phyloP scores from a whole-genome alignment of 306 rosid genomes.

The Inga leiocalycina region DNA sequence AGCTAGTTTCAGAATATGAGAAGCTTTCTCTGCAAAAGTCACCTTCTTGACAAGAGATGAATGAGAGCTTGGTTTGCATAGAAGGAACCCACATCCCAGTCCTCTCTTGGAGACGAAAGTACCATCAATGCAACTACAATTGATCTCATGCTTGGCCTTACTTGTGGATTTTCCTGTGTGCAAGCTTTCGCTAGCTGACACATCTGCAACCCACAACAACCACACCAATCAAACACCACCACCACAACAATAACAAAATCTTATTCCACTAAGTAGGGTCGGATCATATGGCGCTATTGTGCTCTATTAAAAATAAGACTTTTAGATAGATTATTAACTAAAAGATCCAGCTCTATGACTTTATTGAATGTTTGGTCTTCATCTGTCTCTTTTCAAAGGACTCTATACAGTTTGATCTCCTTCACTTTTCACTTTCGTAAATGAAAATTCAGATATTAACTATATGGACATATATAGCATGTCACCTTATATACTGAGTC shows the following conservation, averaged over 20 bases:
- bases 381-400: too few species aligned
- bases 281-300: too few species aligned
- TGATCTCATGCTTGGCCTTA: slow-evolving; percentile 90
- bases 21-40: background rate
- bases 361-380: too few species aligned
- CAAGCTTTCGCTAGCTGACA: slow-evolving; percentile 71
- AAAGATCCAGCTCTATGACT: too few species aligned
- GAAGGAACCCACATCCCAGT: slow-evolving; percentile 73
- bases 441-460: background rate
- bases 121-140: slow-evolving; percentile 72
- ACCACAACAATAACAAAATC: background rate
- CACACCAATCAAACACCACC: background rate
- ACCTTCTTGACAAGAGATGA: slow-evolving; percentile 62
- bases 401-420: too few species aligned
- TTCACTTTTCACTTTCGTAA: background rate
- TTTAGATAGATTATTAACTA: too few species aligned
- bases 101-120: slow-evolving; percentile 66
- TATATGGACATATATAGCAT: background rate
- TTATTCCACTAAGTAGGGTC: too few species aligned
- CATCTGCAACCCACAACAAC: slow-evolving; percentile 44
- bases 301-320: too few species aligned
- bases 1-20: background rate
- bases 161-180: slow-evolving; percentile 75
- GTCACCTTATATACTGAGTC: slow-evolving; percentile 62
- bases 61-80: slow-evolving; percentile 55